Evolutionary conservation across 768 basidiomycete species (phyloP), one percentile per base, ranked within the genome.

Genomic region (Baorangia bicolor): DNA sequence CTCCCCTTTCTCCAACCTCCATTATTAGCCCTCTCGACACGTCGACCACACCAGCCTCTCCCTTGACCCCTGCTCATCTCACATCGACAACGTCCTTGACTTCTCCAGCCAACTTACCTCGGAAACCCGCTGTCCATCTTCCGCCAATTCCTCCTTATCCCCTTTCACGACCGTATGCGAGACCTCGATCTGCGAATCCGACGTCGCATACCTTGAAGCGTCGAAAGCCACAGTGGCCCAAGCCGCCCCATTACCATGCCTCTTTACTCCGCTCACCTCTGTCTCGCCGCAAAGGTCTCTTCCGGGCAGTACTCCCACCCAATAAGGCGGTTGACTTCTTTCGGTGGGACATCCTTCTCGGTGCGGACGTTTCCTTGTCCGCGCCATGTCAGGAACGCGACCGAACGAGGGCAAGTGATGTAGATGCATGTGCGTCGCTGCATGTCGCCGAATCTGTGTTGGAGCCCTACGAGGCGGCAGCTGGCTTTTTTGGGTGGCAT

Each of bases 401-500:
- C 23, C 38, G 6, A 31, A 47, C 20, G 28, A 52, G 46, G 34
- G 12, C 31, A 34, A 21, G 3, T 6, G 51, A 30, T 4, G 20
- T 27, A 12, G 35, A 50, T 46, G 41, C 28, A 5, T 44, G 31
- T 20, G 11, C 54, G 9, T 53, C 59, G 4, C 20, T 53, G 23
- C 55, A 28, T 10, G 61, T 63, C 37, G 67, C 55, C n/a, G 68
- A 69, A 37, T 64, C 53, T 0, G 61, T 58, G 5, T 39, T 69
- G 43, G 59, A 46, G 18, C 56, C 68, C 13, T 69, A 69, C 51
- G 68, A 69, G 49, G 64, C 69, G 0, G 62, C 69, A 1, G 60
- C 64, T 5, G 68, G 66, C 44, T 69, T 69, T 61, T 70, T 53
- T 49, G 68, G 68, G 4, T 70, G 68, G 68, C 58, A 55, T 23